Conservation (phyloP, 208 protist species). For the Trypanosoma boissoni region DNA sequence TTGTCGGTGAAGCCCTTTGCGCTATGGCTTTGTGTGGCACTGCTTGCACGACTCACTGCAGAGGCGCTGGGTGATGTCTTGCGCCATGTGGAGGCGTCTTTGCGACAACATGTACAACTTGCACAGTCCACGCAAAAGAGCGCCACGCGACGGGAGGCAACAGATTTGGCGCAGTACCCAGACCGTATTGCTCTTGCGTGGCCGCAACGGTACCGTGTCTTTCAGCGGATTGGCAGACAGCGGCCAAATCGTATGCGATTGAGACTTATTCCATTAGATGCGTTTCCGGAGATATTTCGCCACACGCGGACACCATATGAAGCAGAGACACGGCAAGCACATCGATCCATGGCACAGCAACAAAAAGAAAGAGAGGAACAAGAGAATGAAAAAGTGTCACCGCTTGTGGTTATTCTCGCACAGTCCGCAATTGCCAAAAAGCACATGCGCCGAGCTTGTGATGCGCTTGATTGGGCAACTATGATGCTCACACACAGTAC, state of each 20-base stretch:
- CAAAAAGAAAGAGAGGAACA: conserved; percentile 10
- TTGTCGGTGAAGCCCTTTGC: conserved; percentile 31
- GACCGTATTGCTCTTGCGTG: conserved; percentile 27
- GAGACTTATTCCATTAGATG: conserved; percentile 74
- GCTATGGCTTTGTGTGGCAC: conserved; percentile 63
- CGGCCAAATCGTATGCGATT: conserved; percentile 54
- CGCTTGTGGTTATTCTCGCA: conserved; percentile 33
- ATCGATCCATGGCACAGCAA: conserved; percentile 29
- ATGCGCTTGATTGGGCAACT: conserved; percentile 60
- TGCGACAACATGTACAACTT: conserved; percentile 61
- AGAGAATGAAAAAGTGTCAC: conserved; percentile 39
- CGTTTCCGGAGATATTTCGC: conserved; percentile 61
- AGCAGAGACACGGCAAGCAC: conserved; percentile 38
- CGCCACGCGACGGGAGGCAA: conserved; percentile 17
- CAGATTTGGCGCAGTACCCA: conserved; percentile 23
- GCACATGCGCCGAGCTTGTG: conserved; percentile 53
- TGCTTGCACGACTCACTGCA: conserved; percentile 67
- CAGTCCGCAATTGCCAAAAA: conserved; percentile 35
- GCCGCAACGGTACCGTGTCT: conserved; percentile 30
- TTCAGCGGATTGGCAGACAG: conserved; percentile 46
- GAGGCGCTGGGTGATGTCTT: conserved; percentile 79
- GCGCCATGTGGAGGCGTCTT: conserved; percentile 51
- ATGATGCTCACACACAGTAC: conserved; percentile 41
- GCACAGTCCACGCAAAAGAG: conserved; percentile 39
- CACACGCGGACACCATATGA: conserved; percentile 51